Evolutionary conservation across 1,284 basidiomycete genomes (phyloP), one percentile per base, ranked within the genome.

Genomic region (Omphalotus olearius): DNA sequence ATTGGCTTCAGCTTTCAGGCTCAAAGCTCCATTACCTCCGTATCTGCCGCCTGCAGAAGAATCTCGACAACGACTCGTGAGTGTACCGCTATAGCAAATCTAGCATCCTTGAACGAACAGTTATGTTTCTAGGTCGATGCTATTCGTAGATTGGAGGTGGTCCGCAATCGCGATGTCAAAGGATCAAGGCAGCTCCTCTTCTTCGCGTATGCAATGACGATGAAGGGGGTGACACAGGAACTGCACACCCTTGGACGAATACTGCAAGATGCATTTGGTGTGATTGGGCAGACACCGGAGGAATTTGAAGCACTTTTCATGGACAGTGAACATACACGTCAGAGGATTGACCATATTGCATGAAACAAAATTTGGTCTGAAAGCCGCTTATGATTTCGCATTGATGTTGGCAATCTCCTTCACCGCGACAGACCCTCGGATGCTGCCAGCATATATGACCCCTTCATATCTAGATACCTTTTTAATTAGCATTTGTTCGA

Each of bases 41-140:
- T 98, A 95, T 66, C 80, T 99, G 1, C 96, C 96, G 2, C 94
- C 94, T 0, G 95, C 91, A 0, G 91, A 93, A 61, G 76, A 84
- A 56, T 82, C 92, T 1, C 80, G 95, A 50, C 77, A 85, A 53
- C 79, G 83, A 13, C 71, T 98, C 62, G 91, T 93, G 59, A 53
- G 76, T 59, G 18, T 25, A 23, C 11, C 9, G n/a, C 28, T 39
- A 2, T 6, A 20, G 20, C 17, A 5, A 7, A 16, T 44, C 37
- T 45, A 14, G 14, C 20, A 37, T 35, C 7, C 16, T 6, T 44
- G 36, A 17, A 33, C 25, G 18, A 7, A 5, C 20, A 36, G 7
- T 14, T 43, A n/a, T 45, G 23, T 28, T n/a, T 40, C n/a, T 28
- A 88, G 86, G 86, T 90, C 39, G 80, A 84, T 20, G 88, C 88